Percentiles rank a stretch among this genome's conserved stretches.
Evolutionary conservation across 2,329 filamentous ascomycete species (phyloP).

Genomic region (Aspergillus tanneri): DNA sequence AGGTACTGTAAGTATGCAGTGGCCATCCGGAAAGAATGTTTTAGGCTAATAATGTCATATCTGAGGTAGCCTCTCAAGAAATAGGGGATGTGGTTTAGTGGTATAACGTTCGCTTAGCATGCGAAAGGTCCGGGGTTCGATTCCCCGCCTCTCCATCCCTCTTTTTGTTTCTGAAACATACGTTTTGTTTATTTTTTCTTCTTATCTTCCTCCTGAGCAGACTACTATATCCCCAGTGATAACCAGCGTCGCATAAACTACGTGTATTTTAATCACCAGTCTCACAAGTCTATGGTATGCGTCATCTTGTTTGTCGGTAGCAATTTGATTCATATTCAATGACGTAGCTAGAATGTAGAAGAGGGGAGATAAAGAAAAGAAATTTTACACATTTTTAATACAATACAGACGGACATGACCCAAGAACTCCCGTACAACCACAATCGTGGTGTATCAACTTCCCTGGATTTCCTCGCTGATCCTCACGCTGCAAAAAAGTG

Average conservation of each 20-base stretch:
- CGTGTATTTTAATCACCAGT: too few relatives aligned
- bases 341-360: slow-evolving; percentile 17
- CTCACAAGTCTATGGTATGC: too few relatives aligned
- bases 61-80: neutral
- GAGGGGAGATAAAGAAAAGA: slow-evolving; percentile 32
- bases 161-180: neutral
- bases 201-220: too few relatives aligned
- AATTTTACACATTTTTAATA: slow-evolving; percentile 31
- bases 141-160: slow-evolving; percentile 13
- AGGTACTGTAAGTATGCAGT: too few relatives aligned
- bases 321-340: slow-evolving; percentile 23
- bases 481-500: slow-evolving; percentile 36
- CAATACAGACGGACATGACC: slow-evolving; percentile 37
- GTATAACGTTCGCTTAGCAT: slow-evolving; percentile 20
- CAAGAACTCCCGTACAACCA: slow-evolving; percentile 35
- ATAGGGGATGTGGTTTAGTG: slow-evolving; percentile 11
- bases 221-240: too few relatives aligned
- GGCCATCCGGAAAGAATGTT: too few relatives aligned
- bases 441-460: slow-evolving; percentile 17
- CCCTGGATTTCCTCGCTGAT: slow-evolving; percentile 34
- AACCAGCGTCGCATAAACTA: too few relatives aligned
- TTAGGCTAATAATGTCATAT: too few relatives aligned
- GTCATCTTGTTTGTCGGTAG: too few relatives aligned
- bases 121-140: slow-evolving; percentile 18
- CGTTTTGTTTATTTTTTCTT: neutral